Conservation (phyloP, 1,284 basidiomycete species). For the Apiotrichum gracile region DNA sequence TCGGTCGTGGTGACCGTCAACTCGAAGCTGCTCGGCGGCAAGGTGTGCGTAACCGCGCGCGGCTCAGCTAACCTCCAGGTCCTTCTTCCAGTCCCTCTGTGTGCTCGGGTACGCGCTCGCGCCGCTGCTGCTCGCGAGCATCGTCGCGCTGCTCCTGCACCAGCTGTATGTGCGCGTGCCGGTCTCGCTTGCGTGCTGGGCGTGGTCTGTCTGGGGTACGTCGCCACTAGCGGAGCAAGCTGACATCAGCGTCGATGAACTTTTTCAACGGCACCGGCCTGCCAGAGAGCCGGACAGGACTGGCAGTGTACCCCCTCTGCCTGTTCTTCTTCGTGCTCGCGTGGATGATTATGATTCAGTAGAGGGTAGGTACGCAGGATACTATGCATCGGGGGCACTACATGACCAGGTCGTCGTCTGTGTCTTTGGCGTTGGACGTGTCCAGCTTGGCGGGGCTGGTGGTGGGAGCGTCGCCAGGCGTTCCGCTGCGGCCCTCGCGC, state of each 20-base stretch:
- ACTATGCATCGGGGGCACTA: not conserved
- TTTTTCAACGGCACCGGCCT: constrained; percentile 90
- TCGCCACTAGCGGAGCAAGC: not conserved
- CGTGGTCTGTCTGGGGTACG: constrained; percentile 92
- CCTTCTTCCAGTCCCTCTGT: constrained; percentile 92
- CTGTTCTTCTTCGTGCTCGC: constrained; percentile 58
- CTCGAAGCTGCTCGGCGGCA: constrained; percentile 89
- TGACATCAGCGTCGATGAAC: constrained; percentile 70
- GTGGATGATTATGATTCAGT: constrained; percentile 93
- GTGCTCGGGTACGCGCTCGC: constrained; percentile 86
- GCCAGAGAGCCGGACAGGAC: constrained; percentile 73
- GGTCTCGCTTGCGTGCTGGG: constrained; percentile 75
- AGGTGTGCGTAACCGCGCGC: constrained; percentile 60
- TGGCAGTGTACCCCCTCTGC: constrained; percentile 87
- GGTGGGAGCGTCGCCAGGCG: too few relatives aligned
- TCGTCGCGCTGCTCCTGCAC: constrained; percentile 78
- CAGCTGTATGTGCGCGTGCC: constrained; percentile 79
- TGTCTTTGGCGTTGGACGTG: too few relatives aligned
- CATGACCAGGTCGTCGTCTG: not conserved
- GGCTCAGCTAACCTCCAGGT: constrained; percentile 51
- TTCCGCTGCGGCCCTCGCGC: too few relatives aligned
- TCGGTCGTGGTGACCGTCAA: constrained; percentile 85
- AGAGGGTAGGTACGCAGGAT: not conserved
- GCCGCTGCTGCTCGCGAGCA: constrained; percentile 78
- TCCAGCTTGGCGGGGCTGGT: not conserved